These are phyloP conservation scores for Citrullus mucosospermus DNA, from an alignment of 306 rosid species.

Conservation along the genomic window DNA sequence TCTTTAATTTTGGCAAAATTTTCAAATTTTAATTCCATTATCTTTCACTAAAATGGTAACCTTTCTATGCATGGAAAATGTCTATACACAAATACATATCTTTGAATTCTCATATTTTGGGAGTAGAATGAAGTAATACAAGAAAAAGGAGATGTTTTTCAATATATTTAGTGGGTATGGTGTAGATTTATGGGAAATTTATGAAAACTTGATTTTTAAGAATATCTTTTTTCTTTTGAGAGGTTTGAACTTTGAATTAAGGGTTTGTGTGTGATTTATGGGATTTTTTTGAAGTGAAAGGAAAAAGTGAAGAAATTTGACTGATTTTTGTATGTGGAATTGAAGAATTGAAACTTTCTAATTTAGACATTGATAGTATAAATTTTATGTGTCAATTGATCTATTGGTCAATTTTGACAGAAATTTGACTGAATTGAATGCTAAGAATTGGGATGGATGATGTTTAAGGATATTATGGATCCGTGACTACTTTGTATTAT, in stretches of 20 bases:
- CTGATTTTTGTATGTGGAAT: too few relatives aligned
- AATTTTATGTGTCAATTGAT: too few relatives aligned
- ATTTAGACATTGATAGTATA: too few relatives aligned
- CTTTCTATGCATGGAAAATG: neutral
- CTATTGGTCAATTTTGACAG: neutral
- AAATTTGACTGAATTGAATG: neutral
- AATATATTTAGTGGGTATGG: neutral
- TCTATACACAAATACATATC: neutral
- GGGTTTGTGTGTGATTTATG: neutral
- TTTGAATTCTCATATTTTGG: neutral
- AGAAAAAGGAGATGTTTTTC: neutral
- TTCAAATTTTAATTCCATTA: neutral
- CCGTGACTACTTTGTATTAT: neutral
- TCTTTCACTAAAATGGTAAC: neutral
- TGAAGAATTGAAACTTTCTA: too few relatives aligned
- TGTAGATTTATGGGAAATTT: neutral
- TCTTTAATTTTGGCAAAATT: neutral
- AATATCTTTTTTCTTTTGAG: neutral
- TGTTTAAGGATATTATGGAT: slow-evolving; percentile 3
- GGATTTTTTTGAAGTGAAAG: neutral
- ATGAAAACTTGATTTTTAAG: neutral
- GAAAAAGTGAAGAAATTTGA: neutral
- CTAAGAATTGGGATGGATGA: neutral
- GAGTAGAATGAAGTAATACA: neutral
- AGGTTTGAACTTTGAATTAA: neutral